Base-by-base conservation (phyloP, 345 rosid genomes). In the Citrus mangshanensis region DNA sequence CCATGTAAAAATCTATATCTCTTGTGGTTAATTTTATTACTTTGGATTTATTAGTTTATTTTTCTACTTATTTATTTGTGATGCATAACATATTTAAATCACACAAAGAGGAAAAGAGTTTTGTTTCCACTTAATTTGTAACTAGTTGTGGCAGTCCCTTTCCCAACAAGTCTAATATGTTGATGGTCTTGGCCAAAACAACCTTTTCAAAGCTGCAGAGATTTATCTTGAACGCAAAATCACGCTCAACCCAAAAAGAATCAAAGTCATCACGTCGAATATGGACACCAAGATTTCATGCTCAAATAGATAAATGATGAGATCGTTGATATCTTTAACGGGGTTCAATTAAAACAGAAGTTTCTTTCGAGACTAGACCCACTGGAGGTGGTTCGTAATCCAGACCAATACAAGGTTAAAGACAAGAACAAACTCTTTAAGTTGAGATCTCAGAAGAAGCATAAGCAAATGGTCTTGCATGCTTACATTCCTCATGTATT, bases 141-240 rank as follows among this genome's bases (percentile, higher is more conserved):
- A 34, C 7, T 34, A 5, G 37, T 34, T 34, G 1, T 34, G 5
- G 6, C 5, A 34, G 37, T 34, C 6, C 1, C 7, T 34, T 34
- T 34, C 37, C 37, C 35, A 34, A 34, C 35, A 34, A 34, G 7
- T 34, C 37, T 86, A 88, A 68, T 82, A 72, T 16, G 83, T 65
- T 16, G 81, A 85, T 9, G 85, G 74, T 18, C 82, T 88, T 3
- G 80, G 62, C 68, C 67, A 75, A 4, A 88, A 84, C 86, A 70
- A 68, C 4, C 81, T 84, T 71, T 88, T 81, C 72, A 72, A 24
- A 71, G 81, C 89, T 0, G 84, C 84, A 8, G 62, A 81, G 62
- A 59, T 88, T 73, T 88, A 86, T 75, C 80, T 86, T 21, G 84
- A 86, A 68, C 79, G 87, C 75, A 73, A 80, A 2, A 76, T 81